These are phyloP conservation scores for Pulveroboletus sp. DNA, from an alignment of 768 basidiomycete species.

Conservation along the genomic window DNA sequence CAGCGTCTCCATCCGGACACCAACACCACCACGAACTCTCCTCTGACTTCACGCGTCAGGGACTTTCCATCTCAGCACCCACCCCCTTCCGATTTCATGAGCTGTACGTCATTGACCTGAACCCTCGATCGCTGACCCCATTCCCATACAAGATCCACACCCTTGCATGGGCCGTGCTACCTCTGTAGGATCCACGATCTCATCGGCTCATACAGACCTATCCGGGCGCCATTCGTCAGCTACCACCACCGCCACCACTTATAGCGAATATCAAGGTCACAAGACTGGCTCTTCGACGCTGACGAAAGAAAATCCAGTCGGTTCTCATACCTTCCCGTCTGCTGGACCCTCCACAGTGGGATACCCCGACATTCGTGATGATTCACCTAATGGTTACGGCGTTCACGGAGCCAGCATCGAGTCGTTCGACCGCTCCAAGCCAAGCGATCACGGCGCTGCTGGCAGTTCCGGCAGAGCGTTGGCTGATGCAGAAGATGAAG, in stretches of 20 bases:
- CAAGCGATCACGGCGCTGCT: constrained; percentile 17
- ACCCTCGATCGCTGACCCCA: too few species aligned
- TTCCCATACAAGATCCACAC: too few species aligned
- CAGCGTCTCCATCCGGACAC: constrained; percentile 16
- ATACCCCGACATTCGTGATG: constrained; percentile 14
- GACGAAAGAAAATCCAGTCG: constrained; percentile 12
- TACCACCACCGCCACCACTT: constrained; percentile 24
- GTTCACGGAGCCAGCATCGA: constrained; percentile 22
- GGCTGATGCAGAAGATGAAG: constrained; percentile 27
- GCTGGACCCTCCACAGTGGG: constrained; percentile 24
- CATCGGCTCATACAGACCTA: constrained; percentile 24
- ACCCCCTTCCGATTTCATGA: constrained; percentile 19
- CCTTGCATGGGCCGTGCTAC: constrained; percentile 26
- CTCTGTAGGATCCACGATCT: constrained; percentile 27
- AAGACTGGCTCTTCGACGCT: constrained; percentile 17
- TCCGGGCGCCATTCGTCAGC: constrained; percentile 25
- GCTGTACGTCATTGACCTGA: constrained; percentile 18
- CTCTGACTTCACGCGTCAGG: constrained; percentile 16
- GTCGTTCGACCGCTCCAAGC: constrained; percentile 24
- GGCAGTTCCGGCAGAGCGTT: constrained; percentile 17
- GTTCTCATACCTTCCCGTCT: constrained; percentile 17
- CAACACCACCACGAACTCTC: constrained; percentile 1
- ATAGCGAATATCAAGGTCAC: constrained; percentile 14
- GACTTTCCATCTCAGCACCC: constrained; percentile 19
- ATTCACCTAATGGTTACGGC: constrained; percentile 18